Percentiles rank a stretch among this genome's conserved stretches.
These are phyloP conservation scores for Fusarium sp. DNA, from an alignment of 2,329 filamentous ascomycete species.

Conservation along the genomic window DNA sequence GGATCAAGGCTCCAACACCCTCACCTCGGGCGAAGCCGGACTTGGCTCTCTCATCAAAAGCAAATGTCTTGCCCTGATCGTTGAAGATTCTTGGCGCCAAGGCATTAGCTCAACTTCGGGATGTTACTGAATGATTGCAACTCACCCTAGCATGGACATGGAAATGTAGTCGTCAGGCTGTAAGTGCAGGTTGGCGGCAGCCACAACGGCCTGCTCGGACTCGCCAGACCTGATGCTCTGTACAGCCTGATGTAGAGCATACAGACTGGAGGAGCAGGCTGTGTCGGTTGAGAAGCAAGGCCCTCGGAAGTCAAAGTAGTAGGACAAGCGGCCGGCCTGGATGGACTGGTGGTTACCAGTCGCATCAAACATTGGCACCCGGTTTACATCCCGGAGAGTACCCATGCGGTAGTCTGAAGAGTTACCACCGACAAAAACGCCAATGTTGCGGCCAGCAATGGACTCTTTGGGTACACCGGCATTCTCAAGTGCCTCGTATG, in stretches of 20 bases:
- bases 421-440: constrained; percentile 65
- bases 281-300: constrained; percentile 56
- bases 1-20: constrained; percentile 32
- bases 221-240: constrained; percentile 50
- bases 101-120: no score
- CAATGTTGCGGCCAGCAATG: constrained; percentile 64
- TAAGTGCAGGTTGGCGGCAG: constrained; percentile 42
- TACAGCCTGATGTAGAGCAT: constrained; percentile 53
- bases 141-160: constrained; percentile 52
- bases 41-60: constrained; percentile 22
- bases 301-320: constrained; percentile 54
- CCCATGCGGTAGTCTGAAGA: constrained; percentile 66
- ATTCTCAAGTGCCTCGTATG: constrained; percentile 69
- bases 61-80: constrained; percentile 30
- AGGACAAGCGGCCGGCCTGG: constrained; percentile 61
- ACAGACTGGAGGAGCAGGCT: constrained; percentile 54
- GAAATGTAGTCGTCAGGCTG: constrained; percentile 44
- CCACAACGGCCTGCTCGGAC: constrained; percentile 59
- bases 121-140: not conserved
- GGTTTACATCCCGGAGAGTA: constrained; percentile 61
- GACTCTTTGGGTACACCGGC: constrained; percentile 65
- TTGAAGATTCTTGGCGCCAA: constrained; percentile 23
- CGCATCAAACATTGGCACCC: constrained; percentile 67
- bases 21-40: constrained; percentile 33
- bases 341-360: constrained; percentile 67